Evolutionary conservation across 805 yeast species (phyloP), one percentile per base, ranked within the genome.

Genomic region (Maudiozyma serrabonitensis): DNA sequence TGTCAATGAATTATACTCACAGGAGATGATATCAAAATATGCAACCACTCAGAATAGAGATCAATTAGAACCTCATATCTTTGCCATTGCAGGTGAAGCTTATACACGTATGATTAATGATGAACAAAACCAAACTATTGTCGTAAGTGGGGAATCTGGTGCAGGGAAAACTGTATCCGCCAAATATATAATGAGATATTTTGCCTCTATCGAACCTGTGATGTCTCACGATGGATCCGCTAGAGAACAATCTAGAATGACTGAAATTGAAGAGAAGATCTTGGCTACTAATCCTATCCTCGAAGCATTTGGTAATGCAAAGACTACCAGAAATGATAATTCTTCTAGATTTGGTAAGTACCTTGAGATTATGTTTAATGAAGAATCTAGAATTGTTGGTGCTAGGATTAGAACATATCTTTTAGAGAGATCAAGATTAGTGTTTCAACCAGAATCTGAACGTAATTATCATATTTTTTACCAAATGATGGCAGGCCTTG

Each of bases 101-200:
- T 90, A 89, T 65, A 77, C 95, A 61, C 85, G 95, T 67, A 93
- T 91, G 99, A 83, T 86, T 61, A 76, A 82, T 43, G 93, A 88
- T 58, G 73, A 78, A 35, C 74, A 80, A 59, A 91, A 93, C 69
- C 99, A 91, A 70, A 91, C 99, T 0, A 90, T 91, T 54, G 96
- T 91, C 19, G 98, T 91, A 16, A 82, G 91, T 58, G 99, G 99
- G 69, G 99, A 91, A 69, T 87, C 96, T 8, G 99, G 99, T 67
- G 98, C 99, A 31, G 99, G 99, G 67, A 93, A 91, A 62, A 93
- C 99, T 3, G 98, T 93, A 37, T 82, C 95, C 53, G 99, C 99
- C 41, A 93, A 93, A 67, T 93, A 87, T 68, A 91, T 91, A 55
- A 91, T 91, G 99, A 81, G 98, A 66, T 91, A 90, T 68, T 91